Percentiles rank a stretch among this genome's conserved stretches.
These are phyloP conservation scores for Pestalotiopsis sp. DNA, from an alignment of 2,329 filamentous ascomycete genomes.

Conservation along the genomic window DNA sequence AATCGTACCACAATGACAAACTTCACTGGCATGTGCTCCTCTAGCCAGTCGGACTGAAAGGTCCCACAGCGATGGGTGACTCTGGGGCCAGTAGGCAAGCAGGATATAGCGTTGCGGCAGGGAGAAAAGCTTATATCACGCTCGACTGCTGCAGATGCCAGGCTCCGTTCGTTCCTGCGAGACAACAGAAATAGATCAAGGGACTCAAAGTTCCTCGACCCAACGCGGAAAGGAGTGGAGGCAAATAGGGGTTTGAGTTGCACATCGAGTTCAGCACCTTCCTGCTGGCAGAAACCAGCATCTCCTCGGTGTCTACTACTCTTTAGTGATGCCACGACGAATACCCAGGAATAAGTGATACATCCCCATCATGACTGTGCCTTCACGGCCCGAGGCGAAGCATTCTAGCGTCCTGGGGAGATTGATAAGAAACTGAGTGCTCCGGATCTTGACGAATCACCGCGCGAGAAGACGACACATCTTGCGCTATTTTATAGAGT, in stretches of 20 bases:
- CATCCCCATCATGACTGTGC: background rate
- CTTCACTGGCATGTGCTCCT: too few relatives aligned
- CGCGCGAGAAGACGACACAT: background rate
- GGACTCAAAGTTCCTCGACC: background rate
- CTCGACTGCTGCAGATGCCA: background rate
- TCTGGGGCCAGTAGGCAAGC: background rate
- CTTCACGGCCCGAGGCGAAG: background rate
- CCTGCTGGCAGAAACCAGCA: background rate
- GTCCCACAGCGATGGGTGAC: background rate
- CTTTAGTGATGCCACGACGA: background rate
- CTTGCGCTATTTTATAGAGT: background rate
- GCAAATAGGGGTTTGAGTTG: background rate
- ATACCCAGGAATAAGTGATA: background rate
- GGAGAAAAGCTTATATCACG: background rate
- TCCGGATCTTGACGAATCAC: constrained; percentile 2
- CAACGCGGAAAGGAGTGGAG: background rate
- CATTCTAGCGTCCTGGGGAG: background rate
- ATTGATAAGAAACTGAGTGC: background rate
- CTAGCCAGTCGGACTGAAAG: background rate
- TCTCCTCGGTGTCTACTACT: background rate
- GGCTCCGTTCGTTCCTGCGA: background rate
- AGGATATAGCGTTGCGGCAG: background rate
- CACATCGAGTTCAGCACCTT: background rate
- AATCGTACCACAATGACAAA: too few relatives aligned
- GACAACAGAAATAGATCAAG: background rate